phyloP scores from a whole-genome alignment of 352 stramenopile genomes.

The Phytophthora aleatoria region DNA sequence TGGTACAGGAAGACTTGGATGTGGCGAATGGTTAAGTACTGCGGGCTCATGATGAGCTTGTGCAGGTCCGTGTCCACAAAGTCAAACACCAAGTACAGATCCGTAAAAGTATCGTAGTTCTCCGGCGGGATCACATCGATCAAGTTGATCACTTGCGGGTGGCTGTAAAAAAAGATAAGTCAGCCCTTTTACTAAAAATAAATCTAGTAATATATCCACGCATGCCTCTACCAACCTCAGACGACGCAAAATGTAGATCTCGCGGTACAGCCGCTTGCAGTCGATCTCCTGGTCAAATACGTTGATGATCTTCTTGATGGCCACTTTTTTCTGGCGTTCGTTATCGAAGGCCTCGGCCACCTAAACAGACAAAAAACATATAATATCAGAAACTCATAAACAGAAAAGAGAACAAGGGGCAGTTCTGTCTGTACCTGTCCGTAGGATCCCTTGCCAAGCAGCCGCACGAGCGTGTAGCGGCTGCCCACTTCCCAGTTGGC shows the following conservation, averaged over 20 bases:
- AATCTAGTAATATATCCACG: constrained; percentile 9
- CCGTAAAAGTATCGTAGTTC: constrained; percentile 85
- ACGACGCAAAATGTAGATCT: constrained; percentile 90
- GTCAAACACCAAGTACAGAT: constrained; percentile 93
- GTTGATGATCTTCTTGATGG: constrained; percentile 91
- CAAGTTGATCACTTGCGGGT: constrained; percentile 84
- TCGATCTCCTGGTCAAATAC: constrained; percentile 90
- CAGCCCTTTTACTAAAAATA: background rate
- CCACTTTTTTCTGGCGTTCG: constrained; percentile 80
- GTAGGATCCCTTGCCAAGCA: constrained; percentile 87
- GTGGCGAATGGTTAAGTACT: constrained; percentile 94
- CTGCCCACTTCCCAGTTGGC: constrained; percentile 83
- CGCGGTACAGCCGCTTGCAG: constrained; percentile 85
- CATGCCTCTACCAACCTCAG: constrained; percentile 47
- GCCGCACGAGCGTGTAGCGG: constrained; percentile 78
- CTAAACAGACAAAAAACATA: constrained; percentile 23
- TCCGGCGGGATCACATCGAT: constrained; percentile 84
- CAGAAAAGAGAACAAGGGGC: background rate
- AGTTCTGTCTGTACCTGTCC: constrained; percentile 55
- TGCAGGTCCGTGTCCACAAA: constrained; percentile 95
- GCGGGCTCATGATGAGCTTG: constrained; percentile 93
- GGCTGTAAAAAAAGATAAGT: constrained; percentile 31
- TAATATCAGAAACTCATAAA: constrained; percentile 13
- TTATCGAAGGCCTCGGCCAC: constrained; percentile 84
- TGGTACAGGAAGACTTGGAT: constrained; percentile 98